phyloP scores from a whole-genome alignment of 2,329 filamentous ascomycete genomes.

The Venturia oleaginea region DNA sequence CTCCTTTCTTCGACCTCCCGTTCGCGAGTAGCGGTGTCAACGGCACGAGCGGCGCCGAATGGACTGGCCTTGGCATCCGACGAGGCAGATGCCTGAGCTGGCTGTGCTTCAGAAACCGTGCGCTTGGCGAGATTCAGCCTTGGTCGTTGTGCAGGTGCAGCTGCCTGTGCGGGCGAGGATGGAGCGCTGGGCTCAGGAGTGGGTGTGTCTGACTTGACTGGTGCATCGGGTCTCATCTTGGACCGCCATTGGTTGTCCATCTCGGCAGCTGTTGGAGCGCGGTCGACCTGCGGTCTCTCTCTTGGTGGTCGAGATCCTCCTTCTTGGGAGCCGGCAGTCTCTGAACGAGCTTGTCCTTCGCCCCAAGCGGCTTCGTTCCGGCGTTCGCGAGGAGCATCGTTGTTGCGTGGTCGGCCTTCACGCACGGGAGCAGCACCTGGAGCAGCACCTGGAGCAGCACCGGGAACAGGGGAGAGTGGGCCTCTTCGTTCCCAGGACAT shows the following conservation, averaged over 20 bases:
- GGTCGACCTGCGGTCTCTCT: slow-evolving; percentile 57
- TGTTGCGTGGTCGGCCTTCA: slow-evolving; percentile 50
- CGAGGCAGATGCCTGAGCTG: slow-evolving; percentile 32
- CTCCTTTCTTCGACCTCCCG: slow-evolving; percentile 85
- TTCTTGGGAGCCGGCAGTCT: slow-evolving; percentile 47
- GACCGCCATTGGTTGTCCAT: slow-evolving; percentile 88
- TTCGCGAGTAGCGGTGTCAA: slow-evolving; percentile 85
- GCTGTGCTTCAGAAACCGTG: slow-evolving; percentile 69
- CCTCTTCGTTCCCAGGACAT: slow-evolving; percentile 79
- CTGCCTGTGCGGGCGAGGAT: slow-evolving; percentile 58
- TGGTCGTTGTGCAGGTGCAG: slow-evolving; percentile 57
- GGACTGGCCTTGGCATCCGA: slow-evolving; percentile 76
- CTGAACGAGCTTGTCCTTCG: slow-evolving; percentile 40
- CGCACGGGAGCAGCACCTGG: slow-evolving; percentile 35
- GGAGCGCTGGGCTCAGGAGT: slow-evolving; percentile 68
- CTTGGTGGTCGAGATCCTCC: slow-evolving; percentile 66
- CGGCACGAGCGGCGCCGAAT: slow-evolving; percentile 87
- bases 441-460: slow-evolving; percentile 43
- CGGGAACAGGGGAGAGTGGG: slow-evolving; percentile 64
- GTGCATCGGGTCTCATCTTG: slow-evolving; percentile 77
- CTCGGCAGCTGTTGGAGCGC: slow-evolving; percentile 77
- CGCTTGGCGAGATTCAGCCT: slow-evolving; percentile 84
- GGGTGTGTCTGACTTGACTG: slow-evolving; percentile 52
- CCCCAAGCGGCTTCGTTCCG: slow-evolving; percentile 63
- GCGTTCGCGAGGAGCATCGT: slow-evolving; percentile 44